phyloP scores from a whole-genome alignment of 208 protist species.

The Acanthamoeba triangularis region DNA sequence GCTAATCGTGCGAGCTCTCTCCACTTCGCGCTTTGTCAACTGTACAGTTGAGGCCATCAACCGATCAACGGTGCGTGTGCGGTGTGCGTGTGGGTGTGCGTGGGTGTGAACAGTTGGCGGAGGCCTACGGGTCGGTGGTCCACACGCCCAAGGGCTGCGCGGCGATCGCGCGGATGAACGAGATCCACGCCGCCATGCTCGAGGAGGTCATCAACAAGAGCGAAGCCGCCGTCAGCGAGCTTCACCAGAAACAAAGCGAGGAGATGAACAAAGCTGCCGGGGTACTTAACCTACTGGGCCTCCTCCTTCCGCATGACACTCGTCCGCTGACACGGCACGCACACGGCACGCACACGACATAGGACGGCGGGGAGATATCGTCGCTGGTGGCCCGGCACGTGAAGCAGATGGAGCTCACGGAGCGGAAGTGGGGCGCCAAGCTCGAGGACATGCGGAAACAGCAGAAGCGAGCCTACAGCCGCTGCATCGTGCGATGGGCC shows the following conservation, averaged over 20 bases:
- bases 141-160: background rate
- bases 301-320: background rate
- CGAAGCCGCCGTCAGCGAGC: slow-evolving; percentile 5
- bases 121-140: slow-evolving; percentile 14
- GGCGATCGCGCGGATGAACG: slow-evolving; percentile 36
- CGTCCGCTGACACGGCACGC: too few relatives aligned
- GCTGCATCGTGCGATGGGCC: slow-evolving; percentile 18
- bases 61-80: background rate
- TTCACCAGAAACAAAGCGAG: slow-evolving; percentile 34
- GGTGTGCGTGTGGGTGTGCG: too few relatives aligned
- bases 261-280: slow-evolving; percentile 46
- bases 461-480: slow-evolving; percentile 31
- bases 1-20: background rate
- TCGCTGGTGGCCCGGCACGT: slow-evolving; percentile 17
- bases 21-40: too few relatives aligned
- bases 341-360: background rate
- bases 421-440: slow-evolving; percentile 39
- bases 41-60: too few relatives aligned
- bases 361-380: slow-evolving; percentile 26
- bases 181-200: slow-evolving; percentile 46
- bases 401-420: slow-evolving; percentile 51
- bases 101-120: background rate
- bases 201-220: slow-evolving; percentile 38
- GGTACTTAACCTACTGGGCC: background rate
- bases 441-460: background rate